Evolutionary conservation across 371 early-diverging fungal genomes (phyloP).

Genomic region (Umbelopsis sp.): DNA sequence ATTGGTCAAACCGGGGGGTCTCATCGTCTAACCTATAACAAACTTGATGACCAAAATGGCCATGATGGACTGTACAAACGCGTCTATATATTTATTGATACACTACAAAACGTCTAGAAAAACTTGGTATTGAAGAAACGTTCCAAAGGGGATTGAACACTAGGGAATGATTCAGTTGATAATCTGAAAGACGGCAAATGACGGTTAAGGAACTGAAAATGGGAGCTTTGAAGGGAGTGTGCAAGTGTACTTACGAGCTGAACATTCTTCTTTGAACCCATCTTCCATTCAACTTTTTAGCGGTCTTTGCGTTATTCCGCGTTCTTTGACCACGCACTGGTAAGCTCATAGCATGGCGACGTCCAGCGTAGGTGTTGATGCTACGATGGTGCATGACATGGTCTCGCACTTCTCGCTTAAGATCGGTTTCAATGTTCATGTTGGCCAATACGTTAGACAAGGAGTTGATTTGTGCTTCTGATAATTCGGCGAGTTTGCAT

Average conservation of each 20-base stretch:
- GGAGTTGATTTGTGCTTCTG: slow-evolving; percentile 86
- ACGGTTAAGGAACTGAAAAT: not conserved
- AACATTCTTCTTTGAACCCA: slow-evolving; percentile 54
- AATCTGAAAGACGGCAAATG: not conserved
- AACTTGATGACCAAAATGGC: not conserved
- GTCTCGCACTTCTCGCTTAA: slow-evolving; percentile 78
- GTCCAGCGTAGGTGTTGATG: slow-evolving; percentile 84
- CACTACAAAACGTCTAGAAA: slow-evolving; percentile 13
- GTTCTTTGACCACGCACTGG: slow-evolving; percentile 94
- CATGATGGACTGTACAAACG: slow-evolving; percentile 10
- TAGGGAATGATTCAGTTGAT: slow-evolving; percentile 7
- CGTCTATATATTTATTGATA: slow-evolving; percentile 18
- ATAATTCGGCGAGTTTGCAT: slow-evolving; percentile 82
- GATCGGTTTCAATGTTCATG: slow-evolving; percentile 92
- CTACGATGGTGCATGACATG: slow-evolving; percentile 82
- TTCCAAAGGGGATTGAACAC: slow-evolving; percentile 14
- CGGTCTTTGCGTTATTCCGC: slow-evolving; percentile 86
- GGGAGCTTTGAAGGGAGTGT: not conserved
- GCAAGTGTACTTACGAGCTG: slow-evolving; percentile 34
- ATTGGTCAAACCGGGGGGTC: not conserved
- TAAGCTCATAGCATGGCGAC: slow-evolving; percentile 83
- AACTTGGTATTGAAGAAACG: slow-evolving; percentile 18
- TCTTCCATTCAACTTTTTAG: slow-evolving; percentile 82
- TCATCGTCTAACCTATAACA: not conserved
- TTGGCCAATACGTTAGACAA: slow-evolving; percentile 81